Conservation (phyloP, 2,329 filamentous ascomycete genomes). For the Dactylonectria macrodidyma region DNA sequence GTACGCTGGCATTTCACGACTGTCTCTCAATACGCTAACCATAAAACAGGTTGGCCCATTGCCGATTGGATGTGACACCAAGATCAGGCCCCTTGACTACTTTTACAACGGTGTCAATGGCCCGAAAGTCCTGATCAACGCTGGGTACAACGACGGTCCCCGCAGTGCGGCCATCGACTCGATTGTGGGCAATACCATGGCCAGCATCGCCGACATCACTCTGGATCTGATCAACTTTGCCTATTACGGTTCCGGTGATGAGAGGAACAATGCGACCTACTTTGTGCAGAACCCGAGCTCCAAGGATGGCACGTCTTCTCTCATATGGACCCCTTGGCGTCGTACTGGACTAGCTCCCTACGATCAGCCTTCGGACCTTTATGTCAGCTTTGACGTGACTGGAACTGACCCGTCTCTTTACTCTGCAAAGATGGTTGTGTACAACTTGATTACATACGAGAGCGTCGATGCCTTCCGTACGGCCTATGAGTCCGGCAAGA, state of each 20-base stretch:
- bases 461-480: conserved; percentile 32
- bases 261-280: conserved; percentile 30
- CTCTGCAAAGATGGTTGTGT: conserved; percentile 37
- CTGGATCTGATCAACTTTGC: conserved; percentile 26
- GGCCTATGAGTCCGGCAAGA: conserved; percentile 31
- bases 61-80: conserved; percentile 29
- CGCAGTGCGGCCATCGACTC: conserved; percentile 28
- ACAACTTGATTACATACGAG: conserved; percentile 35
- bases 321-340: conserved; percentile 38
- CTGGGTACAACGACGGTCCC: conserved; percentile 32
- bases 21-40: not conserved
- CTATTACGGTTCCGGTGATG: conserved; percentile 28
- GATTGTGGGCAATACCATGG: conserved; percentile 34
- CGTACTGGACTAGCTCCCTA: conserved; percentile 33
- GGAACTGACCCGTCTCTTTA: conserved; percentile 34
- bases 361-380: conserved; percentile 35
- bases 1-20: conserved; percentile 16
- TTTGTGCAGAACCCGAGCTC: conserved; percentile 37
- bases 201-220: conserved; percentile 34
- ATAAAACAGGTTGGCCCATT: conserved; percentile 34
- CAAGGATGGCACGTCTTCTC: conserved; percentile 31
- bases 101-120: conserved; percentile 39
- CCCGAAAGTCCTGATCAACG: conserved; percentile 32
- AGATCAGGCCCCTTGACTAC: conserved; percentile 30
- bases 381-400: conserved; percentile 36